These are phyloP conservation scores for Populus tremula DNA, from an alignment of 345 rosid species.

Conservation along the genomic window DNA sequence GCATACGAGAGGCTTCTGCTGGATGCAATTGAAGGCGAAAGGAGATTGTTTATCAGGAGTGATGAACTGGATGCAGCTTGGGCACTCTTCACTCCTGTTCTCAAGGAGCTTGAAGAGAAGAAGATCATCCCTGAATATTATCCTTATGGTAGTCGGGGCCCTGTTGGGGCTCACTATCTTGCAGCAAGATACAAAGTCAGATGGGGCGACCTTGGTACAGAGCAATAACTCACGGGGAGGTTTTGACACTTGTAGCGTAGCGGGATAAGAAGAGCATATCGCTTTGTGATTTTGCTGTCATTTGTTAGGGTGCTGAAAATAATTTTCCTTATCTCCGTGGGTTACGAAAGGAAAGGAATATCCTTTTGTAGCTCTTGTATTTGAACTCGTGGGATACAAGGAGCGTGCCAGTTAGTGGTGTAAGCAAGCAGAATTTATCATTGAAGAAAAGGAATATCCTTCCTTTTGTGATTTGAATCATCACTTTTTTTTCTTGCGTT, in stretches of 20 bases:
- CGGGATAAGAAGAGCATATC: background rate
- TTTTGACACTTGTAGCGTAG: background rate
- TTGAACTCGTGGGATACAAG: background rate
- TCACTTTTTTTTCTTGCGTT: background rate
- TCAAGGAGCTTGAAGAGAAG: slow-evolving; percentile 81
- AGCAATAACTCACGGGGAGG: slow-evolving; percentile 32
- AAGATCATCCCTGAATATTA: slow-evolving; percentile 78
- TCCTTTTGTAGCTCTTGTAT: background rate
- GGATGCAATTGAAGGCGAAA: slow-evolving; percentile 96
- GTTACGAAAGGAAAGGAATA: background rate
- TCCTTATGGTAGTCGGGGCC: slow-evolving; percentile 98
- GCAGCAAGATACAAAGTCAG: slow-evolving; percentile 87
- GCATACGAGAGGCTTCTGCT: slow-evolving; percentile 96
- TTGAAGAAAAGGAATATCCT: no score
- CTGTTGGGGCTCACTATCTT: slow-evolving; percentile 97
- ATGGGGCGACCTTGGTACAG: slow-evolving; percentile 84
- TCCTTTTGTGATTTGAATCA: no score
- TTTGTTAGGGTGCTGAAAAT: background rate
- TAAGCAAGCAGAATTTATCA: background rate
- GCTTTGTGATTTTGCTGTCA: background rate
- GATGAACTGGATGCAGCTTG: slow-evolving; percentile 98
- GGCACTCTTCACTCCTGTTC: slow-evolving; percentile 76
- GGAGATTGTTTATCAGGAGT: slow-evolving; percentile 91
- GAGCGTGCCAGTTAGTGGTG: background rate
- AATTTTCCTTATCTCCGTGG: background rate